A percentile compares a stretch with the other conserved stretches of the same genome.
These are phyloP conservation scores for Gossypium turneri DNA, from an alignment of 345 rosid species.

Conservation along the genomic window DNA sequence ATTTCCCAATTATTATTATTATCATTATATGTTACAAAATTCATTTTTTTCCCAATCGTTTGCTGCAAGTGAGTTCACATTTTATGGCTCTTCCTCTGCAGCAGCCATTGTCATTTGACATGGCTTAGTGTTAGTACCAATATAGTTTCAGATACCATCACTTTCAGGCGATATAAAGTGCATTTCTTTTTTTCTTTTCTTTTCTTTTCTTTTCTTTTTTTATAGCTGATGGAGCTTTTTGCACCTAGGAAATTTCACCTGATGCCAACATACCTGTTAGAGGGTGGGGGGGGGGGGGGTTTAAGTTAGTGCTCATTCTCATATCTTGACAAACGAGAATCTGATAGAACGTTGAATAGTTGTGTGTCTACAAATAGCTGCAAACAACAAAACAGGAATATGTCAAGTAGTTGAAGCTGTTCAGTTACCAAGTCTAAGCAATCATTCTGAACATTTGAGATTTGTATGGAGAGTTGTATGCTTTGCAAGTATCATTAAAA, in stretches of 20 bases:
- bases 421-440: neutral
- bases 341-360: conserved; percentile 70
- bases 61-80: neutral
- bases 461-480: too few relatives aligned
- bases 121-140: neutral
- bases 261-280: neutral
- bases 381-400: conserved; percentile 21
- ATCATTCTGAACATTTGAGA: neutral
- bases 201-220: neutral
- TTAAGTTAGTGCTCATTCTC: conserved; percentile 50
- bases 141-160: neutral
- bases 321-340: conserved; percentile 64
- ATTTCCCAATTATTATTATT: neutral
- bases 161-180: neutral
- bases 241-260: neutral
- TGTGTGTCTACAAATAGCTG: conserved; percentile 86
- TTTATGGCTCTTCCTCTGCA: neutral
- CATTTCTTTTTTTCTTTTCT: too few relatives aligned
- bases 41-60: neutral
- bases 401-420: neutral
- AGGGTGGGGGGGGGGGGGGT: neutral
- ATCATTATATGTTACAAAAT: neutral
- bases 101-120: neutral
- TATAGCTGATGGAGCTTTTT: neutral
- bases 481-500: neutral